Base-by-base conservation (phyloP, 345 rosid species). In the Salix purpurea region DNA sequence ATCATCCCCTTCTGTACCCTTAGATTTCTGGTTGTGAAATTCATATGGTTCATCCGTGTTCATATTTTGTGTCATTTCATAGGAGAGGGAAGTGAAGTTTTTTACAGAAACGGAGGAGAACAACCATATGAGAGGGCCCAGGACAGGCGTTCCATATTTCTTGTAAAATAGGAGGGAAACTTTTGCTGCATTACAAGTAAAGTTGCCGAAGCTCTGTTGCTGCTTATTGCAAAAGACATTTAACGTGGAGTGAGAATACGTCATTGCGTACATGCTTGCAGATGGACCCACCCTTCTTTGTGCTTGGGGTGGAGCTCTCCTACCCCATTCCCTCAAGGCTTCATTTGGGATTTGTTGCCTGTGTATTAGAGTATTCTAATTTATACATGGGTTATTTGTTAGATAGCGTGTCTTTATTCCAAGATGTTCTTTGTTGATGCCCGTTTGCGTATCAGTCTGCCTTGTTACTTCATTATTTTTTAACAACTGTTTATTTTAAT, bases 51-150 rank as follows among this genome's bases (percentile, higher is more conserved):
- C 23, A 21, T 5, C 39, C n/a, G 40, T 14, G 12, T 37, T 39
- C 32, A 7, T 60, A 70, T 52, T 46, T 8, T 26, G 34, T 73
- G 54, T 82, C 18, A 62, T 80, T 34, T 73, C 23, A 67, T 60
- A 96, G 99, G 99, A 96, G 87, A 92, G 98, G 71, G 99, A 93
- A 79, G 99, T 96, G 80, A 93, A 93, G 82, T 93, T 96, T 79
- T 96, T 96, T 86, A 96, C 98, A 1, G 97, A 96, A 85, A 96
- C 99, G 0, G 99, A 96, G 81, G 99, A 96, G 91, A 96, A 96
- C 90, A 93, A 91, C 80, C 99, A 93, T 84, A 96, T 93, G 99
- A 92, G 99, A 85, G 99, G 99, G 70, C 99, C 99, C 39, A 89
- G 99, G 81, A 91, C 99, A 64, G 98, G 99, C 67, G 97, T 93